Conservation (phyloP, 2,329 filamentous ascomycete genomes). For the Arthrobotrys conoides region DNA sequence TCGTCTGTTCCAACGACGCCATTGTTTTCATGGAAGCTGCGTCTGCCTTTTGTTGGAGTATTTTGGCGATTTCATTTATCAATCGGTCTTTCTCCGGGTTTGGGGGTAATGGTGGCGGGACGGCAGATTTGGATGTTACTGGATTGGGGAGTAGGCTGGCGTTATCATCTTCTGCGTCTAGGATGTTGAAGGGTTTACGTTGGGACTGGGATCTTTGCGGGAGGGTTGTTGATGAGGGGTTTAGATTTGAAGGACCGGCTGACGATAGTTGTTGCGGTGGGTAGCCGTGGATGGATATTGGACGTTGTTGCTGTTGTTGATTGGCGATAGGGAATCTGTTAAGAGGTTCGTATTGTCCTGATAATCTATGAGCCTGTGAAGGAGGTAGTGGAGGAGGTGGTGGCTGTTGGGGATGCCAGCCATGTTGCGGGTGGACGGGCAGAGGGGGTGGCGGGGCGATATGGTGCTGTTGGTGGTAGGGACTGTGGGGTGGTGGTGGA, state of each 20-base stretch:
- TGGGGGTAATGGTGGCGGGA: slow-evolving; percentile 88
- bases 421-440: slow-evolving; percentile 64
- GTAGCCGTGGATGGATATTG: slow-evolving; percentile 65
- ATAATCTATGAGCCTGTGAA: slow-evolving; percentile 40
- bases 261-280: slow-evolving; percentile 53
- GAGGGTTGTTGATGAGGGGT: slow-evolving; percentile 68
- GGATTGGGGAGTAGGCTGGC: slow-evolving; percentile 16
- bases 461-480: slow-evolving; percentile 34
- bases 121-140: slow-evolving; percentile 67
- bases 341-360: slow-evolving; percentile 37
- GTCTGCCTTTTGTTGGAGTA: slow-evolving; percentile 78
- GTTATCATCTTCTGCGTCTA: slow-evolving; percentile 67
- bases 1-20: slow-evolving; percentile 80
- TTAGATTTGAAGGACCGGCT: slow-evolving; percentile 26
- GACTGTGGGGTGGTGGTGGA: slow-evolving; percentile 63
- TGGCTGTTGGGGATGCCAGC: slow-evolving; percentile 63
- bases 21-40: slow-evolving; percentile 78
- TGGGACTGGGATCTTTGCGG: slow-evolving; percentile 63
- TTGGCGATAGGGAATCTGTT: slow-evolving; percentile 26
- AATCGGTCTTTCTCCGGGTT: slow-evolving; percentile 96
- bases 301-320: slow-evolving; percentile 35
- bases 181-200: slow-evolving; percentile 70
- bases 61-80: slow-evolving; percentile 80
- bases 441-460: slow-evolving; percentile 55
- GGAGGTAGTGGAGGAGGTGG: slow-evolving; percentile 16